Evolutionary conservation across 495 filamentous ascomycete species (phyloP).

Genomic region (Copromyces sp.): DNA sequence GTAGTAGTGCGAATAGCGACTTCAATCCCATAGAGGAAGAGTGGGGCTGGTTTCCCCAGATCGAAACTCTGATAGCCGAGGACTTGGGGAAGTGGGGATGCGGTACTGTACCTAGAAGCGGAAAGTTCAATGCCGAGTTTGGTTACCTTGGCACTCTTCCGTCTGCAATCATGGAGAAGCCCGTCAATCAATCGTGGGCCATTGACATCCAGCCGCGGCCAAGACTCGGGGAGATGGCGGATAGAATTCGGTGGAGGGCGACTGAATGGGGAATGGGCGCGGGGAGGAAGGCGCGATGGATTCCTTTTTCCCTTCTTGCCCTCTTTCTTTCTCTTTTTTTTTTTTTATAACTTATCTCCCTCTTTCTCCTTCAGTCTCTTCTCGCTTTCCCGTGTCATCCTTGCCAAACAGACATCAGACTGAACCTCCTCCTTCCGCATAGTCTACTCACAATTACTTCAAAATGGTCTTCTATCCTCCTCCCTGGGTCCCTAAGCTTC

Average conservation of each 20-base stretch:
- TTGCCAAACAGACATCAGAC: not conserved
- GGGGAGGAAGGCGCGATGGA: not conserved
- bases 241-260: not conserved
- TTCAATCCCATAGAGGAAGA: not conserved
- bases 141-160: not conserved
- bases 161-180: not conserved
- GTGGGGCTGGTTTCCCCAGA: not conserved
- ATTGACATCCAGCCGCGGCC: not conserved
- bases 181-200: not conserved
- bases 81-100: not conserved
- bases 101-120: not conserved
- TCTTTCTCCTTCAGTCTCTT: not conserved
- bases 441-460: not conserved
- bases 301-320: not conserved
- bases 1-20: not conserved
- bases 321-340: too few relatives aligned
- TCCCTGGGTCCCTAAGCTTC: constrained; percentile 56
- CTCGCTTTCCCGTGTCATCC: not conserved
- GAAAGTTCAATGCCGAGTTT: not conserved
- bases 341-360: not conserved
- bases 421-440: not conserved
- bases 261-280: not conserved
- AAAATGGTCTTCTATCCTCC: constrained; percentile 75
- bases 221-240: not conserved
- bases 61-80: not conserved